Evolutionary conservation across 163 green algal genomes (phyloP).

Genomic region (Prototheca cutis): DNA sequence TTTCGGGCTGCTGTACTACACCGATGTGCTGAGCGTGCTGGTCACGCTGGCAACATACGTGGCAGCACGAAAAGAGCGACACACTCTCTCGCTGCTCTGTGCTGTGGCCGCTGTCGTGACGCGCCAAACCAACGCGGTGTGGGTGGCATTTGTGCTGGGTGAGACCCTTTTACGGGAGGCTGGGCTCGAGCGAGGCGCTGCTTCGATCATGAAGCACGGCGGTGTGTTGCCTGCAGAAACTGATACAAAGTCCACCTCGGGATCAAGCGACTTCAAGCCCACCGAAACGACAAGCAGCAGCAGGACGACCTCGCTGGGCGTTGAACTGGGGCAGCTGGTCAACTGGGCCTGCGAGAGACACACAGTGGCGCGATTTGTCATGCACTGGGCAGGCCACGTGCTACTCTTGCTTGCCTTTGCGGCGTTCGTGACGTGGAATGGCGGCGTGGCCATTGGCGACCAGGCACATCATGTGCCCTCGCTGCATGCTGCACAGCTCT

Average conservation of each 20-base stretch:
- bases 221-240: not conserved
- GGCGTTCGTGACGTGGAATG: constrained; percentile 64
- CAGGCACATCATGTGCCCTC: constrained; percentile 51
- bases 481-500: constrained; percentile 59
- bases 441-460: constrained; percentile 74
- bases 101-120: constrained; percentile 47
- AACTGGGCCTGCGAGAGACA: too few relatives aligned
- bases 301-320: not conserved
- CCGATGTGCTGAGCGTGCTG: constrained; percentile 63
- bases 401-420: constrained; percentile 42
- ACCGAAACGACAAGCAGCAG: too few relatives aligned
- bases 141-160: constrained; percentile 61
- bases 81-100: constrained; percentile 22
- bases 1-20: constrained; percentile 87
- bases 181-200: not conserved
- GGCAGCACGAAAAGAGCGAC: constrained; percentile 7
- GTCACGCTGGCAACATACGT: constrained; percentile 55
- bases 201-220: not conserved
- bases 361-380: too few relatives aligned
- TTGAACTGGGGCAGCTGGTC: not conserved
- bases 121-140: constrained; percentile 89
- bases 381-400: not conserved
- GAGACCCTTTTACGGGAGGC: constrained; percentile 23
- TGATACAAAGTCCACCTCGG: too few relatives aligned
- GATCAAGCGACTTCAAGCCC: too few relatives aligned